phyloP scores from a whole-genome alignment of 75 land plant genomes.

The Picea sitchensis region DNA sequence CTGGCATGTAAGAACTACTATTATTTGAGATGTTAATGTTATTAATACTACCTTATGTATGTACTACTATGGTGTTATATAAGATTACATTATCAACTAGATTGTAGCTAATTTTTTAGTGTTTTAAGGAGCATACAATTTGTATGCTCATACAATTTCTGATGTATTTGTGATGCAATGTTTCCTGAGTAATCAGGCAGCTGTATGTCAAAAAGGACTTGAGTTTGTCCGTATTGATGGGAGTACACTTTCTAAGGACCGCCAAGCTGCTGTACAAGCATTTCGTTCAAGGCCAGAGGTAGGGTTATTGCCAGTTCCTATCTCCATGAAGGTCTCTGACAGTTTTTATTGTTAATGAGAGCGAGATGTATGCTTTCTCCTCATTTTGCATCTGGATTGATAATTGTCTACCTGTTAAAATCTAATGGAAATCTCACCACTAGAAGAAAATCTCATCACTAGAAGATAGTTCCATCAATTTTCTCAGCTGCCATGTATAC shows the following conservation, averaged over 20 bases:
- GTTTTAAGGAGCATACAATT: no score
- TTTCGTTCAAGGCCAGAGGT: conserved; percentile 68
- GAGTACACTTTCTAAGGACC: conserved; percentile 60
- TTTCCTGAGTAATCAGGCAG: conserved; percentile 32
- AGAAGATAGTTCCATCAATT: not conserved
- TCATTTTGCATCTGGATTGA: not conserved
- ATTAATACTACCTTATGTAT: no score
- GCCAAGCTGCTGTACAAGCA: conserved; percentile 62
- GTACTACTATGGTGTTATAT: no score
- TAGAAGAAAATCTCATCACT: not conserved
- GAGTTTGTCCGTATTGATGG: conserved; percentile 95
- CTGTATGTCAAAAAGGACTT: conserved; percentile 60
- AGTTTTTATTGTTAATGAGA: no score
- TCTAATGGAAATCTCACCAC: not conserved
- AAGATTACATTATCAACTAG: no score
- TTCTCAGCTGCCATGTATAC: not conserved
- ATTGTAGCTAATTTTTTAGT: no score
- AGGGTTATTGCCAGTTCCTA: not conserved
- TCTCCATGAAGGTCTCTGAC: no score
- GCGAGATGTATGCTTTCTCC: not conserved
- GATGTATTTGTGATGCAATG: no score
- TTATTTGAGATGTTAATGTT: no score
- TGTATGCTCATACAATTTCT: no score
- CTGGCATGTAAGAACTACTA: not conserved
- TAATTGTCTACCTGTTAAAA: no score